Conservation (phyloP, 1,139 yeast species). For the Candida sanyaensis region DNA sequence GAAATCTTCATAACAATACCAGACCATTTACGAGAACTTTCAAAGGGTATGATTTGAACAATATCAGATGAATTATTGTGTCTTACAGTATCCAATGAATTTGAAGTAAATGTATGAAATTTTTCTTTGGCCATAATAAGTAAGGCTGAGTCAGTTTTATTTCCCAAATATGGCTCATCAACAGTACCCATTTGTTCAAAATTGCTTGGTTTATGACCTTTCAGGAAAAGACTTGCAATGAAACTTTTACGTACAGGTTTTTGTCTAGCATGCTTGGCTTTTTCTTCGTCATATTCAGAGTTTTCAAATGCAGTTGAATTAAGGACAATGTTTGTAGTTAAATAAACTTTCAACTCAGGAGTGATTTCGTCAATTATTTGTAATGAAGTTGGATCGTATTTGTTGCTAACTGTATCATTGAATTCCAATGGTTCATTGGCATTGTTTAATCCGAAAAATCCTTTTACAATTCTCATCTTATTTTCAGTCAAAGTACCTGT, state of each 20-base stretch:
- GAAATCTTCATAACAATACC: slow-evolving; percentile 64
- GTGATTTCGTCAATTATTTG: slow-evolving; percentile 34
- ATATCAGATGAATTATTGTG: slow-evolving; percentile 38
- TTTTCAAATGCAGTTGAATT: slow-evolving; percentile 93
- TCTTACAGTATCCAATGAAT: slow-evolving; percentile 42
- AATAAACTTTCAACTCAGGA: slow-evolving; percentile 31
- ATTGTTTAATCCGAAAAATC: slow-evolving; percentile 51
- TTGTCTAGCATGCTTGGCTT: slow-evolving; percentile 27
- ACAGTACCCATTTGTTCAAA: slow-evolving; percentile 20
- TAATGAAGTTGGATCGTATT: slow-evolving; percentile 26
- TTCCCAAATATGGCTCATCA: slow-evolving; percentile 75
- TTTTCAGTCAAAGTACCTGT: slow-evolving; percentile 97
- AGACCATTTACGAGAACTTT: slow-evolving; percentile 91
- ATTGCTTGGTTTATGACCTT: slow-evolving; percentile 17
- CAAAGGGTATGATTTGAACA: slow-evolving; percentile 84
- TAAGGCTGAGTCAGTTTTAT: slow-evolving; percentile 92
- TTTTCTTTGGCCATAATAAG: slow-evolving; percentile 64
- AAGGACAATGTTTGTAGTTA: slow-evolving; percentile 64
- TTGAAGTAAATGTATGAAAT: slow-evolving; percentile 45
- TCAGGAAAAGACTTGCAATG: slow-evolving; percentile 19
- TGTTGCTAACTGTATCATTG: slow-evolving; percentile 36
- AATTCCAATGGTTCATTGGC: slow-evolving; percentile 30
- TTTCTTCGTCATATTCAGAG: slow-evolving; percentile 40
- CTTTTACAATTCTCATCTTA: slow-evolving; percentile 84
- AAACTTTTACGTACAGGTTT: slow-evolving; percentile 32